phyloP scores from a whole-genome alignment of 768 basidiomycete species.

The Lactarius vividus region DNA sequence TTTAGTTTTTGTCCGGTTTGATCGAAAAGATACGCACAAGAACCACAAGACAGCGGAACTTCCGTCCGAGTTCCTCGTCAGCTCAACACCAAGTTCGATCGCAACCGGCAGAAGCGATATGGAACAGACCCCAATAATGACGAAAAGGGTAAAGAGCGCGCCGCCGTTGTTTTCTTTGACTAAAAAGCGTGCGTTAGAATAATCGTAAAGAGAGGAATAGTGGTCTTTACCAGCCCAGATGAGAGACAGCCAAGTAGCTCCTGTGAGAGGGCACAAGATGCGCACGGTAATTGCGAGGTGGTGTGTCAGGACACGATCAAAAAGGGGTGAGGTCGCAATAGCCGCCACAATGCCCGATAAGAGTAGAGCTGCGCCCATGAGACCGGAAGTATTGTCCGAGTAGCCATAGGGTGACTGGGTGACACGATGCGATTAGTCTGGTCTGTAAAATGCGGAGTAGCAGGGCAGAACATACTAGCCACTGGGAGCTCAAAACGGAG shows the following conservation, averaged over 20 bases:
- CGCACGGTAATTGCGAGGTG: conserved; percentile 61
- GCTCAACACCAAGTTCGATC: conserved; percentile 75
- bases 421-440: neutral
- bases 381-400: conserved; percentile 58
- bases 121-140: conserved; percentile 62
- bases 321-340: conserved; percentile 64
- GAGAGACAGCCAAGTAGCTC: conserved; percentile 63
- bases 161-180: conserved; percentile 60
- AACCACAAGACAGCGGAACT: conserved; percentile 79
- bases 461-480: conserved; percentile 50
- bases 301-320: conserved; percentile 80
- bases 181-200: conserved; percentile 30
- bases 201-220: neutral
- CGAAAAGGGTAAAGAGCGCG: conserved; percentile 64
- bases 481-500: conserved; percentile 62
- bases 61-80: conserved; percentile 75
- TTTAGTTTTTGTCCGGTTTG: neutral
- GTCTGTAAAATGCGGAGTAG: neutral
- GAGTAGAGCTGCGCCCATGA: conserved; percentile 67
- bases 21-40: conserved; percentile 43
- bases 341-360: conserved; percentile 71
- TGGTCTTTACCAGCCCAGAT: conserved; percentile 71
- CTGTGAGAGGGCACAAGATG: conserved; percentile 58
- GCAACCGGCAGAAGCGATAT: conserved; percentile 72
- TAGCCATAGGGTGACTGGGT: conserved; percentile 71